Evolutionary conservation across 2,329 filamentous ascomycete species (phyloP), one percentile per base, ranked within the genome.

Genomic region (Tolypocladium endophyticum): DNA sequence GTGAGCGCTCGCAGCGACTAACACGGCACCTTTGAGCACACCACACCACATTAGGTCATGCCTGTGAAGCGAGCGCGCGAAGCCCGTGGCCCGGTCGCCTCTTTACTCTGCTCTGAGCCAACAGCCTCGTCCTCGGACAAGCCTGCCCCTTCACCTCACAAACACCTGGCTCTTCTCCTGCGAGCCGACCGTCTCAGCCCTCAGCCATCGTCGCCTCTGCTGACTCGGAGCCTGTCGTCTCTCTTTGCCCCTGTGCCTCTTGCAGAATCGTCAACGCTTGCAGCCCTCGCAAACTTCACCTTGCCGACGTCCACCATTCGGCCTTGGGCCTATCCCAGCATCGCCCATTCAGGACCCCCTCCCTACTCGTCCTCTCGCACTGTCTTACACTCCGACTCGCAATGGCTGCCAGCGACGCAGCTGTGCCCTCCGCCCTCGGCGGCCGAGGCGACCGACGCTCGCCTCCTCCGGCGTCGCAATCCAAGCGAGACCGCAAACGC

Each of bases 401-500:
- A 65, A 77, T 77, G 76, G 74, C 74, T 58, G 69, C 75, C 52
- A 76, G 70, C 65, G 74, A 77, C 60, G 69, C 69, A 58, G 68
- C 69, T 55, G 67, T 69, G 23, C 68, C 71, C 61, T 60, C 71
- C 55, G 67, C 69, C 59, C 61, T 73, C 58, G 67, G 67, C 60
- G 71, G 66, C 63, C 70, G 70, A 60, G 62, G 68, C 64, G 72
- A 76, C 59, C 71, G 71, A 59, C 73, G 72, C 56, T 75, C 75
- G 59, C 71, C 69, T 60, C 68, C 69, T 58, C 68, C 72, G 23
- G 66, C 72, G 33, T 67, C 77, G n/a, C 79, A 79, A 63, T 93
- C 90, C 47, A 97, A 97, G 78, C 85, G 91, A 73, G 93, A 97
- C 76, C 94, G 95, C 74, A 87, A 92, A 71, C 87, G 92, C 63